Percentiles rank a stretch among this genome's conserved stretches.
Evolutionary conservation across 2,329 filamentous ascomycete genomes (phyloP).

Genomic region (Arachnomyces sp.): DNA sequence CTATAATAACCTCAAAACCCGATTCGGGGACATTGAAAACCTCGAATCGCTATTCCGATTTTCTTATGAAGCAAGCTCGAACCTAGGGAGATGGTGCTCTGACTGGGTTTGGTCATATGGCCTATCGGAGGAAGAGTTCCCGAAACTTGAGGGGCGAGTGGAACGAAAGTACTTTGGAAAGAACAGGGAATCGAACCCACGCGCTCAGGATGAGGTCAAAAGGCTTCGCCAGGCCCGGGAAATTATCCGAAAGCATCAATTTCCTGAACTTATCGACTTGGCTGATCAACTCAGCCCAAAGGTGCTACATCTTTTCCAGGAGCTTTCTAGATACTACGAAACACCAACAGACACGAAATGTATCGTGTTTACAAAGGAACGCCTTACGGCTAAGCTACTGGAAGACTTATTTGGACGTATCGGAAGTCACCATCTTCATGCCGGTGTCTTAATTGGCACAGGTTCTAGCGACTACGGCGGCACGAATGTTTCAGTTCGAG

Average conservation of each 20-base stretch:
- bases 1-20: slow-evolving; percentile 47
- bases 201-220: slow-evolving; percentile 15
- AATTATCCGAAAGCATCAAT: slow-evolving; percentile 46
- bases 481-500: slow-evolving; percentile 57
- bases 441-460: slow-evolving; percentile 58
- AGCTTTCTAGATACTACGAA: slow-evolving; percentile 57
- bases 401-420: slow-evolving; percentile 57
- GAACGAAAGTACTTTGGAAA: slow-evolving; percentile 19
- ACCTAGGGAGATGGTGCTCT: slow-evolving; percentile 75
- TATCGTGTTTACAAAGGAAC: slow-evolving; percentile 78
- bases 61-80: slow-evolving; percentile 51
- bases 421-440: slow-evolving; percentile 49
- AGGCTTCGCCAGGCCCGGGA: slow-evolving; percentile 52
- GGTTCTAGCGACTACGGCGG: slow-evolving; percentile 44
- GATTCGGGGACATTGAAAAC: slow-evolving; percentile 44
- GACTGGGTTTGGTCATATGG: slow-evolving; percentile 71
- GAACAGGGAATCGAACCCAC: slow-evolving; percentile 34
- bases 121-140: slow-evolving; percentile 54
- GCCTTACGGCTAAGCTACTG: slow-evolving; percentile 68
- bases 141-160: slow-evolving; percentile 52
- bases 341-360: slow-evolving; percentile 54
- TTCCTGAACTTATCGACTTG: slow-evolving; percentile 29
- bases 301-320: slow-evolving; percentile 52
- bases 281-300: slow-evolving; percentile 60
- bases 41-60: slow-evolving; percentile 53